These are phyloP conservation scores for Oryza glaberrima DNA, from an alignment of 176 grass and related monocot species.

Conservation along the genomic window DNA sequence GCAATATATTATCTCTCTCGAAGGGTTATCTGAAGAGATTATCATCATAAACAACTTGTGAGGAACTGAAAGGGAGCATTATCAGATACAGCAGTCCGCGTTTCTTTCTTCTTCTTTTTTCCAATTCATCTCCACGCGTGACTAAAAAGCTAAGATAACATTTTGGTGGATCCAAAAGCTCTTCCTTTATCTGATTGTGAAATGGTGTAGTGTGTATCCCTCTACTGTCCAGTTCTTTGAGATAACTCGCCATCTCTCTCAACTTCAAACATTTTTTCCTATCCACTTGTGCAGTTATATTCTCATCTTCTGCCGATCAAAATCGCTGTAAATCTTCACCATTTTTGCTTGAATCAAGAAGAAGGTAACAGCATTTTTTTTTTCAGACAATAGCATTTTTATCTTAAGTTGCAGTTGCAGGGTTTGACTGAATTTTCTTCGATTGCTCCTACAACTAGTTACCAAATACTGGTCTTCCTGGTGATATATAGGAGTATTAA, in stretches of 20 bases:
- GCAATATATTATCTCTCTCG: neutral
- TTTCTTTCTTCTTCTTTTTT: neutral
- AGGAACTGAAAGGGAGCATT: neutral
- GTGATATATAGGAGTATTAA: neutral
- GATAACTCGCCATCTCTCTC: neutral
- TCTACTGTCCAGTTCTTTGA: neutral
- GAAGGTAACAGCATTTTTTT: neutral
- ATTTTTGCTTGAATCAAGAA: neutral
- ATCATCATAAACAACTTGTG: neutral
- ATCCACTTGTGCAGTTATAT: constrained; percentile 3
- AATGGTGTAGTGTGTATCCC: neutral
- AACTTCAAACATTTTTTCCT: neutral
- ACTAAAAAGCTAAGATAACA: constrained; percentile 40
- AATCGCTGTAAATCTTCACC: neutral
- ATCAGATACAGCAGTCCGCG: neutral
- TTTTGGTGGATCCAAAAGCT: constrained; percentile 9
- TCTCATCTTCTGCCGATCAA: neutral
- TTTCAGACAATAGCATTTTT: neutral
- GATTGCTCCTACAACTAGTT: neutral
- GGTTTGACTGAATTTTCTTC: neutral
- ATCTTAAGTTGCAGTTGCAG: neutral
- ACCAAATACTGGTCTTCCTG: neutral
- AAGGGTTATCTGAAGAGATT: neutral
- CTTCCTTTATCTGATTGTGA: neutral
- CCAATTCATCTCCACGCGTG: constrained; percentile 1